These are phyloP conservation scores for Rhizophora apiculata DNA, from an alignment of 345 rosid species.

Conservation along the genomic window DNA sequence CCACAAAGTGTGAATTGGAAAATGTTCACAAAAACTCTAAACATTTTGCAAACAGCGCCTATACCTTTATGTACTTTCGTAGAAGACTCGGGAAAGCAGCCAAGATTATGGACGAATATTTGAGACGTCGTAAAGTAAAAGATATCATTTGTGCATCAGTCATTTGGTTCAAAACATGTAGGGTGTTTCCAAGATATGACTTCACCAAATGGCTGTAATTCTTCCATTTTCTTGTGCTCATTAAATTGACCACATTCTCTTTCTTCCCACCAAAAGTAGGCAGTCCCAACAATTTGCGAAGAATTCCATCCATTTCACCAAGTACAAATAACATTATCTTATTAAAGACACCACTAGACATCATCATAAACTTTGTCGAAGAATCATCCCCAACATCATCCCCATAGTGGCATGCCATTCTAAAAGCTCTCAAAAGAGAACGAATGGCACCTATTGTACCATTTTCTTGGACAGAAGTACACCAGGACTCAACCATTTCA, in stretches of 20 bases:
- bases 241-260: conserved; percentile 55
- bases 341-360: conserved; percentile 85
- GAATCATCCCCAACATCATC: conserved; percentile 76
- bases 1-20: neutral
- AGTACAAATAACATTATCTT: conserved; percentile 75
- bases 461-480: conserved; percentile 49
- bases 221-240: conserved; percentile 73
- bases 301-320: conserved; percentile 79
- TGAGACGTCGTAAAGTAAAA: conserved; percentile 72
- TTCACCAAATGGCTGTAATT: conserved; percentile 78
- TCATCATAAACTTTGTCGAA: conserved; percentile 49
- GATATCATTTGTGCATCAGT: conserved; percentile 85
- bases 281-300: conserved; percentile 67
- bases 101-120: conserved; percentile 64
- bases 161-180: conserved; percentile 94
- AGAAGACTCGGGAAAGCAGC: conserved; percentile 82
- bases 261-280: conserved; percentile 80
- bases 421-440: conserved; percentile 78
- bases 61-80: conserved; percentile 82
- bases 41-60: conserved; percentile 7
- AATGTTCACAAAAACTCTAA: neutral
- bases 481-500: conserved; percentile 82
- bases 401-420: conserved; percentile 94
- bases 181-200: conserved; percentile 88
- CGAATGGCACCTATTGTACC: conserved; percentile 65